These are phyloP conservation scores for Thermothelomyces thermophilus DNA, from an alignment of 2,329 filamentous ascomycete species.

Conservation along the genomic window DNA sequence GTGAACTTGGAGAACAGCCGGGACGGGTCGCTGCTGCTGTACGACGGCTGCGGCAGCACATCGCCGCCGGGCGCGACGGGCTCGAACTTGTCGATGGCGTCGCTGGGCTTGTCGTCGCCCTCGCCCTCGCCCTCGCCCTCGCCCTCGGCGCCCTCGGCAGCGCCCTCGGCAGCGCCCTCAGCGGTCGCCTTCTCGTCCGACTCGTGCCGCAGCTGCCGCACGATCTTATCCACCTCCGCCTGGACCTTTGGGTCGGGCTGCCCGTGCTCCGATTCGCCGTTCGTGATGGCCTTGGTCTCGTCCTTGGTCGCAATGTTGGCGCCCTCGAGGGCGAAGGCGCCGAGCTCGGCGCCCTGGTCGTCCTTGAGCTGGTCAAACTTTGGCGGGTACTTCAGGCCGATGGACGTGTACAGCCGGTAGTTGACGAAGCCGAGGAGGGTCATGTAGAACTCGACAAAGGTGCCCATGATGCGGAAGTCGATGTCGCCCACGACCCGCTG, in stretches of 20 bases:
- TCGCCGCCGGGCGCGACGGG: slow-evolving; percentile 79
- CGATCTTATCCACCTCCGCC: slow-evolving; percentile 61
- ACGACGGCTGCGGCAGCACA: slow-evolving; percentile 69
- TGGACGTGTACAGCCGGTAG: slow-evolving; percentile 84
- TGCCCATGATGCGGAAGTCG: slow-evolving; percentile 98
- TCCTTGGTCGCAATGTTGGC: slow-evolving; percentile 52
- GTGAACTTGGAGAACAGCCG: slow-evolving; percentile 84
- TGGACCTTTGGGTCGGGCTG: slow-evolving; percentile 58
- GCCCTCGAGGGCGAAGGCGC: slow-evolving; percentile 84
- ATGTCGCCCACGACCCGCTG: slow-evolving; percentile 90
- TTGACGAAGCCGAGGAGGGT: slow-evolving; percentile 94
- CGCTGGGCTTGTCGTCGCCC: slow-evolving; percentile 44
- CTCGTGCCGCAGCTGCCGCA: slow-evolving; percentile 56
- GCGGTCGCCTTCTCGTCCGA: slow-evolving; percentile 36
- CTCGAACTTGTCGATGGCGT: slow-evolving; percentile 86
- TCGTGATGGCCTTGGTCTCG: slow-evolving; percentile 47
- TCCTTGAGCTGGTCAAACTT: slow-evolving; percentile 86
- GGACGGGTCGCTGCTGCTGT: slow-evolving; percentile 58
- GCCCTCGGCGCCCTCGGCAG: not conserved
- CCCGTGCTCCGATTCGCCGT: slow-evolving; percentile 44
- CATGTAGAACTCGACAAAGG: slow-evolving; percentile 98
- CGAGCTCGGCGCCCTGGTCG: slow-evolving; percentile 81
- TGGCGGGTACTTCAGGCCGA: slow-evolving; percentile 90
- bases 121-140: slow-evolving; percentile 35
- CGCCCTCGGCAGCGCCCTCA: slow-evolving; percentile 31